phyloP scores from a whole-genome alignment of 805 yeast genomes.

The Yamadazyma kitorensis region DNA sequence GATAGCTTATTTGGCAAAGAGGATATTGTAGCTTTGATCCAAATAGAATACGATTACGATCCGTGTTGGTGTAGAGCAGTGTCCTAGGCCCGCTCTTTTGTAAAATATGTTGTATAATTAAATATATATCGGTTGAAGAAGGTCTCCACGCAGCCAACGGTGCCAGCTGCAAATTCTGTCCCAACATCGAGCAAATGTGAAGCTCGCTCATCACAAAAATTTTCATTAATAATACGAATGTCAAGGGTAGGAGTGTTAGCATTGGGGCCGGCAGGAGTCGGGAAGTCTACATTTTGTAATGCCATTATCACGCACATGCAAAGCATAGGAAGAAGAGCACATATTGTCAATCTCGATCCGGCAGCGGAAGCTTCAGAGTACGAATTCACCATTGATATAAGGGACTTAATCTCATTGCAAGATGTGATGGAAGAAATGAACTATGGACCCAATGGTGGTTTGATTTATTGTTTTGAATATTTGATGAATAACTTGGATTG shows the following conservation, averaged over 20 bases:
- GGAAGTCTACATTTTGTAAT: conserved; percentile 89
- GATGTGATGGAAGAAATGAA: conserved; percentile 96
- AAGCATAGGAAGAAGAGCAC: conserved; percentile 87
- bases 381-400: conserved; percentile 88
- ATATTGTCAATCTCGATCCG: conserved; percentile 92
- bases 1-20: conserved; percentile 50
- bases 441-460: conserved; percentile 93
- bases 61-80: conserved; percentile 68
- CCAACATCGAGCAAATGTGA: too few species aligned
- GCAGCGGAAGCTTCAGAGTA: conserved; percentile 93
- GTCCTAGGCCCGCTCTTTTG: too few species aligned
- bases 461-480: conserved; percentile 91
- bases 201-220: conserved; percentile 1
- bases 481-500: conserved; percentile 87
- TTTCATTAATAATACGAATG: conserved; percentile 44
- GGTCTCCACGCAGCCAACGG: too few species aligned
- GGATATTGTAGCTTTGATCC: conserved; percentile 58
- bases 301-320: conserved; percentile 85
- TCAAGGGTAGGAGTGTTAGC: conserved; percentile 93
- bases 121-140: too few species aligned
- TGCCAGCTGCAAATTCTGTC: too few species aligned
- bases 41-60: conserved; percentile 63
- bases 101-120: too few species aligned
- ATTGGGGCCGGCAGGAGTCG: conserved; percentile 97
- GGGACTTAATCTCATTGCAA: conserved; percentile 84